Base-by-base conservation (phyloP, 2,329 filamentous ascomycete species). In the Botrytis medusae region DNA sequence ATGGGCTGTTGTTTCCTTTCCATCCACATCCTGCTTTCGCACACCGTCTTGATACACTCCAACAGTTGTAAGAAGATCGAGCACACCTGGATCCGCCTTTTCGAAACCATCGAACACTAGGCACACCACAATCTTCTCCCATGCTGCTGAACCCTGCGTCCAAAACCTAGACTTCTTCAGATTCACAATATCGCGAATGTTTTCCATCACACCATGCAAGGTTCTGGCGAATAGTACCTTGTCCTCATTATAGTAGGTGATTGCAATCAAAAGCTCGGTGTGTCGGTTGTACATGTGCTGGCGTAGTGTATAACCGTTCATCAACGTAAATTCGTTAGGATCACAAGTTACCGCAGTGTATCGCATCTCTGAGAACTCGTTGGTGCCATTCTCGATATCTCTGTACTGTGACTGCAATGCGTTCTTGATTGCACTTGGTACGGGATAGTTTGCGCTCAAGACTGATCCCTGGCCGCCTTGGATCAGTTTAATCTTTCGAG, bases 211-310 rank as follows among this genome's bases (percentile, higher is more conserved):
- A 87, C 95, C 94, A 83, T 98, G 96, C 73, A 98, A 87, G 0
- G 96, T 99, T 84, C 96, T 91, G 68, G 95, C 88, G 48, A 96
- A 93, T 76, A 99, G 87, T 40, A 93, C 90, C 87, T 98, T 98
- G 86, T 98, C 96, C 87, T 98, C 96, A 85, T 98, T 98, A 87
- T 98, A 99, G 87, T 98, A 98, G 76, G 96, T 99, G 79, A 99
- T 94, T 80, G 96, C 96, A 83, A 99, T 98, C 76, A 98, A 88
- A 78, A 99, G 86, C 86, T 99, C 96, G 8, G 96, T 98, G 84
- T 98, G 96, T 79, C 96, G 90, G 88, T 98, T 98, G 86, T 98
- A 98, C 95, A 98, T 98, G 78, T 94, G 92, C 63, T 95, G 94
- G 67, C 96, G 93, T 83, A 99, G 88, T 86, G 98, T 97, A 87